A percentile compares a stretch with the other conserved stretches of the same genome.
phyloP scores from a whole-genome alignment of 192 early-diverging fungal species.

The Coemansia sp. region DNA sequence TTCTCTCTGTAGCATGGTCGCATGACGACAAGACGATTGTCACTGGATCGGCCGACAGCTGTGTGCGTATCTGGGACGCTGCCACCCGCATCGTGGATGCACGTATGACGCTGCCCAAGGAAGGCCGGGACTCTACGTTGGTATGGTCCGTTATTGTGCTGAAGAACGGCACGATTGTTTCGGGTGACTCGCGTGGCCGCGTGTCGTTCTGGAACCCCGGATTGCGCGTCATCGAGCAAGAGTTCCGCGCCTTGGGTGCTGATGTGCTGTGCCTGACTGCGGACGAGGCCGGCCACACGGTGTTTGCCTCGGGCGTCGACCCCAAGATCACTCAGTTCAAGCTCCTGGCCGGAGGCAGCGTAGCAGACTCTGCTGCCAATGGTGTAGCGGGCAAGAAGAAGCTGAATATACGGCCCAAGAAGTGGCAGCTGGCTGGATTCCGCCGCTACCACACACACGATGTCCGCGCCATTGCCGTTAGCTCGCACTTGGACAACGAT shows the following conservation, averaged over 20 bases:
- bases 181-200: conserved; percentile 88
- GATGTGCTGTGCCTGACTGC: conserved; percentile 86
- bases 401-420: conserved; percentile 9
- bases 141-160: conserved; percentile 83
- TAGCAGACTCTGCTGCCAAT: conserved; percentile 11
- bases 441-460: conserved; percentile 94
- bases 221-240: conserved; percentile 68
- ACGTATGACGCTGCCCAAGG: conserved; percentile 78
- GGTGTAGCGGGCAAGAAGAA: conserved; percentile 1
- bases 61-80: conserved; percentile 72
- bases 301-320: conserved; percentile 91
- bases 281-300: conserved; percentile 62
- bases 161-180: conserved; percentile 74
- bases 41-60: conserved; percentile 81
- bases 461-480: conserved; percentile 81
- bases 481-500: conserved; percentile 67
- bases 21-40: conserved; percentile 69
- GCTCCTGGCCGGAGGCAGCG: conserved; percentile 42
- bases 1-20: conserved; percentile 88
- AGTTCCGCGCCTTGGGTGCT: conserved; percentile 75
- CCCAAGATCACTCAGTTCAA: conserved; percentile 77
- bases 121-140: conserved; percentile 74
- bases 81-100: conserved; percentile 55
- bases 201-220: conserved; percentile 87
- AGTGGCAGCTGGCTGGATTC: conserved; percentile 84